A percentile compares a stretch with the other conserved stretches of the same genome.
These are phyloP conservation scores for Russula earlei DNA, from an alignment of 768 basidiomycete genomes.

Conservation along the genomic window DNA sequence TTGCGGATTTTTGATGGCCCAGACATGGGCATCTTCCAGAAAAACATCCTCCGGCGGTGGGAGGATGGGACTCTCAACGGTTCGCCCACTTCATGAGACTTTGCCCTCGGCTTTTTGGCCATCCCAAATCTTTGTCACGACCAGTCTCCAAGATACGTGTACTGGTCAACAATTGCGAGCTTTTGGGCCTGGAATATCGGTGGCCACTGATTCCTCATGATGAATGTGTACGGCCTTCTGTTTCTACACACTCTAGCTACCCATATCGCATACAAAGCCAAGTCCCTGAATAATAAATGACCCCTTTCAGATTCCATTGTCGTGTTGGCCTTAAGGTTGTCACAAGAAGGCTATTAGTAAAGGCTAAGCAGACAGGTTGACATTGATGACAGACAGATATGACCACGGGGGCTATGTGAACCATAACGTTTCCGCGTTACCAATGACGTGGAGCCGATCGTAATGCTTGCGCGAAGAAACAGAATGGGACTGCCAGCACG, in stretches of 20 bases:
- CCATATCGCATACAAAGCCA: no score
- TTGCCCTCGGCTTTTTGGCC: not conserved
- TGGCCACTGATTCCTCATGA: no score
- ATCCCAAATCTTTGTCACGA: not conserved
- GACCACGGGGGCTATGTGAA: not conserved
- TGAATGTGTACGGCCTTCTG: no score
- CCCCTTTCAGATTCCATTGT: not conserved
- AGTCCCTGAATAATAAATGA: no score
- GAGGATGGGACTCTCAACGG: slow-evolving; percentile 60
- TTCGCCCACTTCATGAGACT: not conserved
- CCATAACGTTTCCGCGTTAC: not conserved
- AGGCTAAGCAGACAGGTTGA: not conserved
- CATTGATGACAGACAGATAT: not conserved
- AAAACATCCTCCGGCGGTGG: slow-evolving; percentile 76
- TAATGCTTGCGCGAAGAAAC: not conserved
- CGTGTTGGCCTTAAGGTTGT: not conserved
- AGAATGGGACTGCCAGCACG: no score
- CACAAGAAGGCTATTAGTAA: not conserved
- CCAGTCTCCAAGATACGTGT: not conserved
- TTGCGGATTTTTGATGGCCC: slow-evolving; percentile 80
- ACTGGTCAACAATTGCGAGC: no score
- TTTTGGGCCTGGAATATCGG: no score
- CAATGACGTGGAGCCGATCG: not conserved
- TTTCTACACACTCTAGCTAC: not conserved
- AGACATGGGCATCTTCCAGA: slow-evolving; percentile 66